Evolutionary conservation across 495 filamentous ascomycete genomes (phyloP).

Genomic region (Aspergillus conjunctus): DNA sequence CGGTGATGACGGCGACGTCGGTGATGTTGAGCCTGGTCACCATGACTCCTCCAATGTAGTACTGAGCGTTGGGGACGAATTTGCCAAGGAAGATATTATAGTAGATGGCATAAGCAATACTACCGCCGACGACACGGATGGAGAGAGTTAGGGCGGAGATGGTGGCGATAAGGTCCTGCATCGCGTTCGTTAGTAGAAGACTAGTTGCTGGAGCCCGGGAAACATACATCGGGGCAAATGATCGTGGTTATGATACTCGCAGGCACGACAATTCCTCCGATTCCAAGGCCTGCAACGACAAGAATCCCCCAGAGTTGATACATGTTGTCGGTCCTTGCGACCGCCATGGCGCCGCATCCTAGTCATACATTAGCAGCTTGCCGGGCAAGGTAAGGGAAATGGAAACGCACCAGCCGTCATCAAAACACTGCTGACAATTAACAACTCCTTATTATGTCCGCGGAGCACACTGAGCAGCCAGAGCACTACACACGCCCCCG

Average conservation of each 20-base stretch:
- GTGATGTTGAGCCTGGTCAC: slow-evolving; percentile 56
- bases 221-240: slow-evolving; percentile 63
- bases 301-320: slow-evolving; percentile 63
- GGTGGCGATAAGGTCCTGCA: slow-evolving; percentile 68
- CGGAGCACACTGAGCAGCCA: slow-evolving; percentile 60
- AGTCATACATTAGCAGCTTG: neutral
- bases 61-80: slow-evolving; percentile 54
- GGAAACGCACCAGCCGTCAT: slow-evolving; percentile 64
- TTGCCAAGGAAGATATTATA: slow-evolving; percentile 75
- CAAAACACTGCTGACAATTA: slow-evolving; percentile 62
- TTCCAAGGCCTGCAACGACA: slow-evolving; percentile 67
- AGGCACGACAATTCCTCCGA: slow-evolving; percentile 74
- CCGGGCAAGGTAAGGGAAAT: neutral
- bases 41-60: slow-evolving; percentile 59
- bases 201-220: too few species aligned
- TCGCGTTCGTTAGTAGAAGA: slow-evolving; percentile 9
- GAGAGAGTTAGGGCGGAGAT: slow-evolving; percentile 71
- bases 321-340: slow-evolving; percentile 60
- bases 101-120: slow-evolving; percentile 73
- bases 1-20: slow-evolving; percentile 37
- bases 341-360: slow-evolving; percentile 65
- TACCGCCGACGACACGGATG: slow-evolving; percentile 70
- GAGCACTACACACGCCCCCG: slow-evolving; percentile 64
- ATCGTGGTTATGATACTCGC: slow-evolving; percentile 73
- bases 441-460: slow-evolving; percentile 62